phyloP scores from a whole-genome alignment of 2,329 filamentous ascomycete genomes.

The Trichoderma sp. region DNA sequence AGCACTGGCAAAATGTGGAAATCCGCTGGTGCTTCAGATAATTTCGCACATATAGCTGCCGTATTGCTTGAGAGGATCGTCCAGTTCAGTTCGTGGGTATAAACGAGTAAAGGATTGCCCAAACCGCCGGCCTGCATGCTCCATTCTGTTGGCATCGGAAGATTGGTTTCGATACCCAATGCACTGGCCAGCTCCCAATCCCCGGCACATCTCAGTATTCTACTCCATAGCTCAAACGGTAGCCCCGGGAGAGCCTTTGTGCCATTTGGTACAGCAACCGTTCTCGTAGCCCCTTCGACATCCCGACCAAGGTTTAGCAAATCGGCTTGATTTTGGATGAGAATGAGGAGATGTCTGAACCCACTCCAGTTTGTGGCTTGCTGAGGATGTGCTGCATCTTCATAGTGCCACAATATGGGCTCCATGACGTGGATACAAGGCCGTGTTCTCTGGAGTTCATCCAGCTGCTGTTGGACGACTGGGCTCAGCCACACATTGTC shows the following conservation, averaged over 20 bases:
- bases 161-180: slow-evolving; percentile 75
- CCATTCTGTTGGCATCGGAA: slow-evolving; percentile 75
- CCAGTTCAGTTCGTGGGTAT: slow-evolving; percentile 81
- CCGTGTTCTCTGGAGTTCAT: slow-evolving; percentile 81
- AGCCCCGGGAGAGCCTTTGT: slow-evolving; percentile 51
- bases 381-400: slow-evolving; percentile 52
- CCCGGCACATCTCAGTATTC: slow-evolving; percentile 78
- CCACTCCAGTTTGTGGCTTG: slow-evolving; percentile 62
- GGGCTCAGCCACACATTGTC: slow-evolving; percentile 88
- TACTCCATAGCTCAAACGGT: slow-evolving; percentile 85
- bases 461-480: slow-evolving; percentile 82
- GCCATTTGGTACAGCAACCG: slow-evolving; percentile 39
- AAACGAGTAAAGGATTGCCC: slow-evolving; percentile 67
- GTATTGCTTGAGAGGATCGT: slow-evolving; percentile 74
- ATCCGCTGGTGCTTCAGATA: slow-evolving; percentile 69
- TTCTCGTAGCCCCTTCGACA: slow-evolving; percentile 56
- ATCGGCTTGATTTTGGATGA: slow-evolving; percentile 76
- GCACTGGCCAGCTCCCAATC: slow-evolving; percentile 91
- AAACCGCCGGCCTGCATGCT: slow-evolving; percentile 57
- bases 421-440: slow-evolving; percentile 81
- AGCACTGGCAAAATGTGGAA: slow-evolving; percentile 74
- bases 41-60: slow-evolving; percentile 69
- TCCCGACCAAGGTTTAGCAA: slow-evolving; percentile 73
- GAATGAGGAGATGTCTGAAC: slow-evolving; percentile 70
- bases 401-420: slow-evolving; percentile 81